Base-by-base conservation (phyloP, 2,329 filamentous ascomycete genomes). In the Parafenestella ontariensis region DNA sequence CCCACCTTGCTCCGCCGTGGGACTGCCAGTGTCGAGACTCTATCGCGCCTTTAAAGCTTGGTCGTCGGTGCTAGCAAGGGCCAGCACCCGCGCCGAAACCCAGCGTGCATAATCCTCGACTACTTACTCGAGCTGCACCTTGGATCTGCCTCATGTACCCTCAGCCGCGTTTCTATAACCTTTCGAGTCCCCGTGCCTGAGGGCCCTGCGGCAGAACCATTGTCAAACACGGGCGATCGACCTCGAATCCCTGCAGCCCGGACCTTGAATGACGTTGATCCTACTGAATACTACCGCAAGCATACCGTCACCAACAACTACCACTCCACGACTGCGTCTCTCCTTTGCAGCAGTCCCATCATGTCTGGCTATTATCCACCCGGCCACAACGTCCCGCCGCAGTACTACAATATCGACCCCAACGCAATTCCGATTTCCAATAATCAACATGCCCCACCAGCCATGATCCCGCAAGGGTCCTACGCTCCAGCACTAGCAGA, bases 321-420 rank as follows among this genome's bases (percentile, higher is more conserved):
- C 55, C 58, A 54, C 56, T 63, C 42, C 49, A 58, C 58, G 55
- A 55, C 62, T 60, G 58, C 61, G 56, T 60, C 42, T 41, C 49
- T 50, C 46, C 49, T 49, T 54, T 64, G 50, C 42, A 51, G 33
- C 50, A 46, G 41, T 39, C 42, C 45, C 66, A 62, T 58, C 57
- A 76, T 76, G 74, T 75, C 73, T 68, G 72, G 72, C 56, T 75
- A 72, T 60, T 76, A 76, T 57, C 64, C 61, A 36, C 60, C 64
- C 40, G 71, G 72, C 58, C 65, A 69, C 36, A 69, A 67, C 53
- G 60, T 71, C 26, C 68, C 72, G 45, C 69, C 71, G 24, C 71
- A 73, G 46, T 76, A 75, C 58, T 76, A 76, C 62, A 70, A 66
- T 31, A 41, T 65, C 54, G 67, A 75, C 54, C 64, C 68, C 39